Percentiles rank a stretch among this genome's conserved stretches.
These are phyloP conservation scores for Pichia heedii DNA, from an alignment of 805 yeast species.

Conservation along the genomic window DNA sequence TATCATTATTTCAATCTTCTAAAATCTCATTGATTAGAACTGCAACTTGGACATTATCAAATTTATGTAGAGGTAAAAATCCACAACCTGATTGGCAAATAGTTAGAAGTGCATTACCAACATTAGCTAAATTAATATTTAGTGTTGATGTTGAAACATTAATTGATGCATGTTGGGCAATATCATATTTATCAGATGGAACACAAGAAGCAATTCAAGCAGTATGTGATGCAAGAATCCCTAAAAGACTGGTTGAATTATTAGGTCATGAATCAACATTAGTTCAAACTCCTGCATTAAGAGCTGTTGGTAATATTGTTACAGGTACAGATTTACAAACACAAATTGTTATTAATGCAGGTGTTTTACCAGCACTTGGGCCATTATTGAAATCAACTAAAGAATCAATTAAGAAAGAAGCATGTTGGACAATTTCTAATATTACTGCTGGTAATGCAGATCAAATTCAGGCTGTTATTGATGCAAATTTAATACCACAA, in stretches of 20 bases:
- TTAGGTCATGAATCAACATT: slow-evolving; percentile 73
- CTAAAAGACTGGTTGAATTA: slow-evolving; percentile 86
- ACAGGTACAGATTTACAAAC: slow-evolving; percentile 96
- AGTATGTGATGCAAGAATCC: slow-evolving; percentile 92
- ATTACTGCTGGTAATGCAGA: slow-evolving; percentile 95
- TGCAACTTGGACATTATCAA: slow-evolving; percentile 96
- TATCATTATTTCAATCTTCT: slow-evolving; percentile 66
- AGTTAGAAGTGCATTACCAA: slow-evolving; percentile 82
- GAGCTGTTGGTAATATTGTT: slow-evolving; percentile 96
- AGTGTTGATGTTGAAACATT: slow-evolving; percentile 88
- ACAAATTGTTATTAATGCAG: slow-evolving; percentile 87
- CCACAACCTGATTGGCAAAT: slow-evolving; percentile 95
- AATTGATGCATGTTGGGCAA: slow-evolving; percentile 98
- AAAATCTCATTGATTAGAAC: slow-evolving; percentile 89
- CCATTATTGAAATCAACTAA: slow-evolving; percentile 74
- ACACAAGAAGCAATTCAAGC: slow-evolving; percentile 90
- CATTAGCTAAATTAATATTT: slow-evolving; percentile 82
- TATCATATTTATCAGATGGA: slow-evolving; percentile 90
- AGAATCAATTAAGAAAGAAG: slow-evolving; percentile 92
- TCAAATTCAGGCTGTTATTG: slow-evolving; percentile 95
- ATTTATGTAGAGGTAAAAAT: slow-evolving; percentile 90
- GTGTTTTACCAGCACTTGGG: slow-evolving; percentile 79
- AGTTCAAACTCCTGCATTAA: slow-evolving; percentile 93
- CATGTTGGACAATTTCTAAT: slow-evolving; percentile 98
- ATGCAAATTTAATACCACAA: slow-evolving; percentile 88